phyloP scores from a whole-genome alignment of 805 yeast genomes.

The Vanderwaltozyma tropicalis region DNA sequence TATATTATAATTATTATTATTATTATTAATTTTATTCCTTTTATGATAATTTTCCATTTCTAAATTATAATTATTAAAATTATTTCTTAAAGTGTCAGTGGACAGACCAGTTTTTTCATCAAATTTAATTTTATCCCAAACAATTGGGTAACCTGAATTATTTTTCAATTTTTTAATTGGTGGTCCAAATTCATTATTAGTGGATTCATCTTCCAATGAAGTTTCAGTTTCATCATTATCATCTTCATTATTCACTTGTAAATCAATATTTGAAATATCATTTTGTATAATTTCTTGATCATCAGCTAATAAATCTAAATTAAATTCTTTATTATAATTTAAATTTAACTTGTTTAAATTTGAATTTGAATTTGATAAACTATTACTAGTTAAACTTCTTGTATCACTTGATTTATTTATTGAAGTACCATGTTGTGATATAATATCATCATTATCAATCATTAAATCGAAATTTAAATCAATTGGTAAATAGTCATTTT shows the following conservation, averaged over 20 bases:
- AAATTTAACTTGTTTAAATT: conserved; percentile 4
- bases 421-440: conserved; percentile 20
- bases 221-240: conserved; percentile 5
- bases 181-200: conserved; percentile 5
- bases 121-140: conserved; percentile 1
- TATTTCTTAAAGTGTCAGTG: conserved; percentile 18
- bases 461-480: conserved; percentile 24
- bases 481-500: conserved; percentile 12
- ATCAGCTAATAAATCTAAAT: conserved; percentile 11
- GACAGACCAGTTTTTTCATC: conserved; percentile 20
- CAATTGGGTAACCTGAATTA: not conserved
- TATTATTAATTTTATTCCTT: not conserved
- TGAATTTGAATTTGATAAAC: conserved; percentile 1
- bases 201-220: conserved; percentile 6
- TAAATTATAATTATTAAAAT: conserved; percentile 14
- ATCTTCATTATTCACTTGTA: conserved; percentile 3
- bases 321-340: conserved; percentile 7
- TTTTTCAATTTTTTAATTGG: conserved; percentile 4
- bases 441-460: conserved; percentile 23
- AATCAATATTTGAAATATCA: conserved; percentile 5
- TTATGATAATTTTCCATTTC: conserved; percentile 12
- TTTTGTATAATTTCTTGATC: conserved; percentile 1
- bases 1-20: not conserved
- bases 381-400: too few relatives aligned
- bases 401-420: not conserved